Evolutionary conservation across 176 grass and related monocot species (phyloP).

Genomic region (Carex littledalei): DNA sequence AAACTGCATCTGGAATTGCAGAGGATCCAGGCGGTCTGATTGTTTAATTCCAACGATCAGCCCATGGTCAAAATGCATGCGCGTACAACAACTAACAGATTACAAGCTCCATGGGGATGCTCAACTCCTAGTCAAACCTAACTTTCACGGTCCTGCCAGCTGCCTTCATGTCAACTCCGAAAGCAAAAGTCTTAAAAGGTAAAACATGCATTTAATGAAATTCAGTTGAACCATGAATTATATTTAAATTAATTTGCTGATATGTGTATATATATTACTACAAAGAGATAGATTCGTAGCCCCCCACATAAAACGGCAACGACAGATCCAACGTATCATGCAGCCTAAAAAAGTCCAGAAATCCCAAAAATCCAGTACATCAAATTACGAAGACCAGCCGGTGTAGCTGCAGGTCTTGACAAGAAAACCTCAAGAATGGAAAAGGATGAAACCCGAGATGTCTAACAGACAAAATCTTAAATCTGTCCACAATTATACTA

Average conservation of each 20-base stretch:
- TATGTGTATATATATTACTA: not conserved
- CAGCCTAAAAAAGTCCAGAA: too few species aligned
- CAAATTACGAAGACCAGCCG: too few species aligned
- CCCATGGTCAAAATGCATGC: not conserved
- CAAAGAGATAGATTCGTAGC: too few species aligned
- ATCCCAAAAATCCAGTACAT: too few species aligned
- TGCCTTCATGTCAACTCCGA: not conserved
- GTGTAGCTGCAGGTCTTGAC: too few species aligned
- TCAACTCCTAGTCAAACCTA: constrained; percentile 29
- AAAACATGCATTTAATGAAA: constrained; percentile 4
- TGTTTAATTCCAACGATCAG: not conserved
- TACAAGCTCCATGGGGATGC: not conserved
- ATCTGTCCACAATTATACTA: too few species aligned
- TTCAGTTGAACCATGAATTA: not conserved
- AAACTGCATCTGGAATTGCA: not conserved
- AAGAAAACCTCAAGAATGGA: too few species aligned
- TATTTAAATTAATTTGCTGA: not conserved
- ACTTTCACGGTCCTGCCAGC: not conserved
- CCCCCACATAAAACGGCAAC: too few species aligned
- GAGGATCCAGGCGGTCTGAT: not conserved
- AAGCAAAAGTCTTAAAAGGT: not conserved
- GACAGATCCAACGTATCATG: too few species aligned
- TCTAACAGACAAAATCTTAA: too few species aligned
- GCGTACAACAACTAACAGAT: not conserved
- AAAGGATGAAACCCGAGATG: too few species aligned